Evolutionary conservation across 1,284 basidiomycete genomes (phyloP), one percentile per base, ranked within the genome.

Genomic region (Amylostereum areolatum): DNA sequence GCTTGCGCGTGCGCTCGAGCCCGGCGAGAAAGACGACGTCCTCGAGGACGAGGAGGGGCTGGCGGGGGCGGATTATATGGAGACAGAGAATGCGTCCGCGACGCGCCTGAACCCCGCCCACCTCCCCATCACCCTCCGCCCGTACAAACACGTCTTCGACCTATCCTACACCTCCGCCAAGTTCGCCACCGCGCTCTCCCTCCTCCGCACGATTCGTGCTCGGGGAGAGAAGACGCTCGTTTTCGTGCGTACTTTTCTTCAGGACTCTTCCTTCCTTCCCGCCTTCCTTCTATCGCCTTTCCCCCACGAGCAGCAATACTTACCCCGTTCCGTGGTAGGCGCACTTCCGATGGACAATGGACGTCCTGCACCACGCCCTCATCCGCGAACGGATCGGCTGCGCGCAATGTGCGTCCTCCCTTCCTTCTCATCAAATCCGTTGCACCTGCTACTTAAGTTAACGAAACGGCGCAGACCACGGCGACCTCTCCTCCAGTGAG

Each of bases 181-280:
- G 34, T 37, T 46, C 5, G 10, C 7, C 32, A 33, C 32, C 11
- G 11, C 34, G n/a, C n/a, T 28, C 11, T 28, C 27, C 3, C 27
- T 46, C 24, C 12, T 40, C 27, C 3, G 34, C 27, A 29, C 18
- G 4, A 36, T 49, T 24, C 44, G 36, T 24, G 18, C 3, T 25
- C 39, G 42, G 6, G n/a, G 31, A 9, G 44, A 51, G 35, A 51
- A 54, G 40, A 45, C 44, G 8, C 46, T 54, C 40, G 35, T 51
- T 11, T 51, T 43, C 33, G 52, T 54, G 33, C 5, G 52, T 45
- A n/a, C 18, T 33, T 18, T n/a, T n/a, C n/a, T n/a, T n/a, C n/a
- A n/a, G n/a, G n/a, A n/a, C n/a, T n/a, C n/a, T n/a, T n/a, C n/a
- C n/a, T n/a, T n/a, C n/a, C n/a, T n/a, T n/a, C n/a, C n/a, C n/a